Evolutionary conservation across 2,329 filamentous ascomycete genomes (phyloP).

Genomic region (Colletotrichum truncatum): DNA sequence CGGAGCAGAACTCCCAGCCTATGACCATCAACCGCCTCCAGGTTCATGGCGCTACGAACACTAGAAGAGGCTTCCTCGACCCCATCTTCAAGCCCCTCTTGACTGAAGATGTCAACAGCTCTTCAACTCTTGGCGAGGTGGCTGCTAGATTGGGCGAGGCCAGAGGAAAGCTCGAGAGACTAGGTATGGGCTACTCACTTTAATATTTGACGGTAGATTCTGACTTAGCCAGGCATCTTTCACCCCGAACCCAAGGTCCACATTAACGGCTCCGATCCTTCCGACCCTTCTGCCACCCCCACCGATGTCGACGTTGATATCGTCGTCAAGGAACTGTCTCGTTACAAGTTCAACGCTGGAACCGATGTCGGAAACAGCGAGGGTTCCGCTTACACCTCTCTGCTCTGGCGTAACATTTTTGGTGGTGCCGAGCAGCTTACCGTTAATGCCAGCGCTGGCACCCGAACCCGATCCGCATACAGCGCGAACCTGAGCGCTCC

Average conservation of each 20-base stretch:
- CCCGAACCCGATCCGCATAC: conserved; percentile 90
- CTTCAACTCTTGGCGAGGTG: conserved; percentile 83
- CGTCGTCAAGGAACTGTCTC: conserved; percentile 82
- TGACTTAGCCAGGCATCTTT: conserved; percentile 76
- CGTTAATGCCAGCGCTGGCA: conserved; percentile 87
- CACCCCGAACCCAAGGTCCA: conserved; percentile 84
- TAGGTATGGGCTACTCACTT: conserved; percentile 65
- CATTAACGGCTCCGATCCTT: conserved; percentile 77
- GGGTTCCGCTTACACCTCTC: conserved; percentile 90
- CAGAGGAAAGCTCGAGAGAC: conserved; percentile 78
- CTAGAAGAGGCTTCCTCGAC: conserved; percentile 85
- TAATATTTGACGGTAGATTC: conserved; percentile 31
- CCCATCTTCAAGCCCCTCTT: conserved; percentile 82
- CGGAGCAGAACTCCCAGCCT: conserved; percentile 56
- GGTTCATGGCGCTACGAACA: conserved; percentile 83
- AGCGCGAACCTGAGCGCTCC: conserved; percentile 87
- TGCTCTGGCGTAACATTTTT: conserved; percentile 90
- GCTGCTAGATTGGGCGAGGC: conserved; percentile 75
- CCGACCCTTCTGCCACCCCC: conserved; percentile 74
- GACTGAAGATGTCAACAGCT: conserved; percentile 69
- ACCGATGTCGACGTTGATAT: conserved; percentile 87
- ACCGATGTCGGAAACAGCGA: conserved; percentile 95
- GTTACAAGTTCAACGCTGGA: conserved; percentile 89
- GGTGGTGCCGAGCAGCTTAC: conserved; percentile 92
- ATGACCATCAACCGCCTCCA: conserved; percentile 88